phyloP scores from a whole-genome alignment of 257 asterid genomes.

The Solanum piurae region DNA sequence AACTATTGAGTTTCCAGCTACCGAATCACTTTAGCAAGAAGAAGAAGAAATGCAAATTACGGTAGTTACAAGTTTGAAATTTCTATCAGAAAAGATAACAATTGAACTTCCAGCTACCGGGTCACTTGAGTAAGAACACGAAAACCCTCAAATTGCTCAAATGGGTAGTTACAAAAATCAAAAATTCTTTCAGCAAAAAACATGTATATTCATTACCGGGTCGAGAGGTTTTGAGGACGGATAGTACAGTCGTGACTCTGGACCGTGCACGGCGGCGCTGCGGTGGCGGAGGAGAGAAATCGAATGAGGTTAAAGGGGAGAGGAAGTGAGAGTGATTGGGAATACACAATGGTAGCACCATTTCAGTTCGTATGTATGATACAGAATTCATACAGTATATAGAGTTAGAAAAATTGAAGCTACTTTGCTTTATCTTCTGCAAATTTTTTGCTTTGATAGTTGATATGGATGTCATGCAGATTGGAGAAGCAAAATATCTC shows the following conservation, averaged over 20 bases:
- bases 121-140: background rate
- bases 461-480: background rate
- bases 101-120: too few species aligned
- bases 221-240: slow-evolving; percentile 55
- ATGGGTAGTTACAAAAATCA: background rate
- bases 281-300: background rate
- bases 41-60: background rate
- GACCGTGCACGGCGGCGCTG: slow-evolving; percentile 26
- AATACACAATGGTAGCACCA: background rate
- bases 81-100: too few species aligned
- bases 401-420: background rate
- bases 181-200: background rate
- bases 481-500: background rate
- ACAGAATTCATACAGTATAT: background rate
- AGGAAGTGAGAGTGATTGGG: background rate
- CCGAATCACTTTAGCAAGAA: background rate
- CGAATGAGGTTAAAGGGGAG: background rate
- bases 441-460: background rate
- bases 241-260: slow-evolving; percentile 20
- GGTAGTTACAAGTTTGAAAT: too few species aligned
- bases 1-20: too few species aligned
- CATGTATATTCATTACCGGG: slow-evolving; percentile 21
- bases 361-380: background rate
- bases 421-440: too few species aligned
- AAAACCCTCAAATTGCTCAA: background rate